Percentiles rank a stretch among this genome's conserved stretches.
Evolutionary conservation across 352 stramenopile species (phyloP).

Genomic region (Lagenidium giganteum): DNA sequence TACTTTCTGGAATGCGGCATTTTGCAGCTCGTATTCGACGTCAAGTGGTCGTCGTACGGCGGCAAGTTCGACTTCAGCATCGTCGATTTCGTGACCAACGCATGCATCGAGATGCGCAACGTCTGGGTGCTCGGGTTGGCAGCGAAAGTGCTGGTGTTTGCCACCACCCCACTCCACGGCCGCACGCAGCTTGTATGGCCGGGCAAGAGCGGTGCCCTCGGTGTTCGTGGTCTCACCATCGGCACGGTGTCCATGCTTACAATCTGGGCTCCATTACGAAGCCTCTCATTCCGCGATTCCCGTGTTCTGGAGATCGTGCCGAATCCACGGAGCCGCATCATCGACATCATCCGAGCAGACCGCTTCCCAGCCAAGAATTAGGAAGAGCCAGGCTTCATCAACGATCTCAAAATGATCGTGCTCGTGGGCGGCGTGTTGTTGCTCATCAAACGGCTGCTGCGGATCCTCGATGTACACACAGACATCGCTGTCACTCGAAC

Average conservation of each 20-base stretch:
- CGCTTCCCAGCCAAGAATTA: too few species aligned
- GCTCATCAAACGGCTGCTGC: too few species aligned
- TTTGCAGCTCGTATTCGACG: slow-evolving; percentile 18
- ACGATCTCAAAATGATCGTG: too few species aligned
- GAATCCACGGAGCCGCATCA: too few species aligned
- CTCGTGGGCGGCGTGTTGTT: too few species aligned
- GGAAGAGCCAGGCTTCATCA: too few species aligned
- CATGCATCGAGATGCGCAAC: slow-evolving; percentile 32
- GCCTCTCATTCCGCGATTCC: slow-evolving; percentile 10
- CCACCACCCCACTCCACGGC: too few species aligned
- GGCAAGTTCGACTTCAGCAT: slow-evolving; percentile 17
- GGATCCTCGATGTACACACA: too few species aligned
- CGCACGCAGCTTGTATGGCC: slow-evolving; percentile 5
- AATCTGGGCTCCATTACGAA: slow-evolving; percentile 14
- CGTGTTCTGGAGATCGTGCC: slow-evolving; percentile 2
- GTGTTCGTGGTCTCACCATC: slow-evolving; percentile 16
- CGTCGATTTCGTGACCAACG: slow-evolving; percentile 11
- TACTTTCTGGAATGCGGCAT: slow-evolving; percentile 23
- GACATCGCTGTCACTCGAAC: too few species aligned
- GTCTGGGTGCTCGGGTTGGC: slow-evolving; percentile 28
- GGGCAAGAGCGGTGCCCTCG: slow-evolving; percentile 8
- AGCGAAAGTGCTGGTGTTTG: slow-evolving; percentile 7
- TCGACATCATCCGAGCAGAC: too few species aligned
- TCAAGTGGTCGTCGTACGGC: slow-evolving; percentile 13
- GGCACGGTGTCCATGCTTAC: slow-evolving; percentile 17